Evolutionary conservation across 1,284 basidiomycete genomes (phyloP).

Genomic region (Phaffia rhodozyma): DNA sequence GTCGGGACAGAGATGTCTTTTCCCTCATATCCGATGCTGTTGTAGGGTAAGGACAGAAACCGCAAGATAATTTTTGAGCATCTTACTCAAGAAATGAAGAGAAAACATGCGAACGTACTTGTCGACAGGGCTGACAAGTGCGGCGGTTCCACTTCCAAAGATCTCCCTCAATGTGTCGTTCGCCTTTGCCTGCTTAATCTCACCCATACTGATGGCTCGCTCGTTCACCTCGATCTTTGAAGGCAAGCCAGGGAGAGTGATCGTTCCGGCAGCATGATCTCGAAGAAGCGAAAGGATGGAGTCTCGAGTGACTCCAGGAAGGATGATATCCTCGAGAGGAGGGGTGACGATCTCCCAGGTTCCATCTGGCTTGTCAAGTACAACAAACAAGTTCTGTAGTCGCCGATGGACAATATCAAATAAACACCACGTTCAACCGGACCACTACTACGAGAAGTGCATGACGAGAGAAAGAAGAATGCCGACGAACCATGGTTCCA

Average conservation of each 20-base stretch:
- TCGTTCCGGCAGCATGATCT: constrained; percentile 53
- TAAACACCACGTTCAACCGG: constrained; percentile 23
- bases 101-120: constrained; percentile 26
- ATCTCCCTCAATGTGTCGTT: constrained; percentile 70
- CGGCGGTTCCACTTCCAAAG: constrained; percentile 89
- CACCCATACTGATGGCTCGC: constrained; percentile 75
- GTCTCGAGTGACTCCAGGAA: constrained; percentile 92
- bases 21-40: constrained; percentile 39
- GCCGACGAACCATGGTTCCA: constrained; percentile 21
- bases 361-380: constrained; percentile 62
- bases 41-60: neutral
- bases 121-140: constrained; percentile 50
- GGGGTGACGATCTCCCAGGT: constrained; percentile 50
- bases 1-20: constrained; percentile 43
- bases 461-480: neutral
- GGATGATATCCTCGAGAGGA: constrained; percentile 76
- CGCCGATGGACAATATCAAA: too few relatives aligned
- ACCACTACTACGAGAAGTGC: constrained; percentile 19
- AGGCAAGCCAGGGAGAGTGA: constrained; percentile 50
- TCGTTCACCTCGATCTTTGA: constrained; percentile 64
- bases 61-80: neutral
- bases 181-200: constrained; percentile 62
- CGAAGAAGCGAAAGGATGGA: constrained; percentile 73
- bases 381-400: constrained; percentile 85
- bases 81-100: neutral